A percentile compares a stretch with the other conserved stretches of the same genome.
phyloP scores from a whole-genome alignment of 2,329 filamentous ascomycete species.

The Mollisiaceae sp. region DNA sequence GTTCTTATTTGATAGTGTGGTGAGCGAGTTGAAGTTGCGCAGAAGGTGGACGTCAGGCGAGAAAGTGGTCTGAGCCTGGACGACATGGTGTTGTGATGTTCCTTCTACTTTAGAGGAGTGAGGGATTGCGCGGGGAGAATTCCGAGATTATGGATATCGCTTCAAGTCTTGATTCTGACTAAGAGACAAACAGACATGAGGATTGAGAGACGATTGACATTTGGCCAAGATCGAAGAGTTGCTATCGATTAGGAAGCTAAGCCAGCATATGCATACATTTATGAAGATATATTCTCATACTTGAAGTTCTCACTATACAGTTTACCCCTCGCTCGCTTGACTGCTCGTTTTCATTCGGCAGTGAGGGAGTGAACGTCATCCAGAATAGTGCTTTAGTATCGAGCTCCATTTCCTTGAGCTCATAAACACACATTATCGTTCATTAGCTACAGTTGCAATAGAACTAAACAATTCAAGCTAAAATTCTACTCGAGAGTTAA shows the following conservation, averaged over 20 bases:
- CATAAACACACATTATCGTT: background rate
- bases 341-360: background rate
- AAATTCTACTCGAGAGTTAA: background rate
- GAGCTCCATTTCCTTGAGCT: background rate
- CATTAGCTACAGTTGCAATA: background rate
- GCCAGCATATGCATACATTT: no score
- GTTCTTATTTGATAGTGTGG: slow-evolving; percentile 18
- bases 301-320: background rate
- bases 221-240: background rate
- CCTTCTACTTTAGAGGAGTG: background rate
- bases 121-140: background rate
- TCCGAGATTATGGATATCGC: slow-evolving; percentile 11
- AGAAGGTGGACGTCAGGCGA: slow-evolving; percentile 5
- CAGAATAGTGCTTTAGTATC: no score
- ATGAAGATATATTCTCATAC: background rate
- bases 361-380: no score
- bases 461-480: background rate
- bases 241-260: background rate
- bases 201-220: background rate
- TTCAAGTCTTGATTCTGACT: slow-evolving; percentile 9
- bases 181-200: background rate
- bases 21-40: background rate
- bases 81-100: slow-evolving; percentile 22
- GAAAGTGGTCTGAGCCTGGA: slow-evolving; percentile 12
- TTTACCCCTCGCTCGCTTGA: background rate